These are phyloP conservation scores for Fusarium verrucosum DNA, from an alignment of 2,329 filamentous ascomycete genomes.

Conservation along the genomic window DNA sequence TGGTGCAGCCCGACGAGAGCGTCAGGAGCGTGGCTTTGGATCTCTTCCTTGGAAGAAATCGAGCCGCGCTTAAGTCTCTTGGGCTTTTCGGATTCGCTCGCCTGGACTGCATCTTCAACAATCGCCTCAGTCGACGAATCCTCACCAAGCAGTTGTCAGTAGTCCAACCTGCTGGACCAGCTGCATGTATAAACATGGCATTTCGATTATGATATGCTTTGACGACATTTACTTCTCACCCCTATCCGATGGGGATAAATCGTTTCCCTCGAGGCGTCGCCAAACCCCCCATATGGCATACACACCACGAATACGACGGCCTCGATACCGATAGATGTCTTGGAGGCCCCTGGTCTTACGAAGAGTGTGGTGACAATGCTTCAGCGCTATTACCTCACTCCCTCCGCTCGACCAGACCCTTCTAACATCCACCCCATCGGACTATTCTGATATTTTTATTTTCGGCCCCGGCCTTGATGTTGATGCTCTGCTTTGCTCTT, in stretches of 20 bases:
- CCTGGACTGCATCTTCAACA: conserved; percentile 46
- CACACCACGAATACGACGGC: conserved; percentile 6
- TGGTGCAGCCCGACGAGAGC: conserved; percentile 68
- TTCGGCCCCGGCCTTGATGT: conserved; percentile 33
- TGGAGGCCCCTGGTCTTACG: conserved; percentile 18
- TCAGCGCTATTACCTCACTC: conserved; percentile 58
- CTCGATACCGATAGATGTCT: conserved; percentile 57
- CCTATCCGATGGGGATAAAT: neutral
- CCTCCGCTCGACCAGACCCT: conserved; percentile 3
- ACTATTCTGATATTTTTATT: conserved; percentile 22
- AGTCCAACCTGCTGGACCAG: conserved; percentile 52
- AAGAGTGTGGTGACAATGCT: conserved; percentile 59
- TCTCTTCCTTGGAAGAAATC: conserved; percentile 51
- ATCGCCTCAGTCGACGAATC: conserved; percentile 17
- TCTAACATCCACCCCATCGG: neutral
- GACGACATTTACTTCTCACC: conserved; percentile 29
- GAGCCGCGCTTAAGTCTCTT: conserved; percentile 38
- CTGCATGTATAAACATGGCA: conserved; percentile 28
- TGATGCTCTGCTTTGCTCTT: conserved; percentile 40
- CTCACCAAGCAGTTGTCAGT: conserved; percentile 31
- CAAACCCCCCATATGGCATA: neutral
- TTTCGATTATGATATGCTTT: conserved; percentile 4
- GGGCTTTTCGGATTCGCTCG: conserved; percentile 1
- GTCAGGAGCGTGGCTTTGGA: conserved; percentile 66
- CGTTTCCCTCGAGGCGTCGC: neutral